Conservation (phyloP, 2,329 filamentous ascomycete genomes). For the Byssochlamys sp. region DNA sequence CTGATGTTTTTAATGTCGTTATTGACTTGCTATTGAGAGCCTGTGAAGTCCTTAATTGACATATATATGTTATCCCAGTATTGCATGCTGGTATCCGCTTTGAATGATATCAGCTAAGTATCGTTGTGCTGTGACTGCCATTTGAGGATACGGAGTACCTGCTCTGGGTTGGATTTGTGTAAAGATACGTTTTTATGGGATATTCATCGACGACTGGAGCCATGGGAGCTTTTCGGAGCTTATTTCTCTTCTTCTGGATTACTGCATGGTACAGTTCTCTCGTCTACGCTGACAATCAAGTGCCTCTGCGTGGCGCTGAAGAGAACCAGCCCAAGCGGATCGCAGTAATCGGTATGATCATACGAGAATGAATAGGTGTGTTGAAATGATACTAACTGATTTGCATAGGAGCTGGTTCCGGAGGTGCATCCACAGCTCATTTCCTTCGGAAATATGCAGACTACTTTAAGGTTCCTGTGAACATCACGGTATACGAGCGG, state of each 20-base stretch:
- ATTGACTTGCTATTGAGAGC: slow-evolving; percentile 4
- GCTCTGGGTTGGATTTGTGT: not conserved
- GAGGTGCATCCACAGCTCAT: slow-evolving; percentile 77
- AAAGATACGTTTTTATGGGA: not conserved
- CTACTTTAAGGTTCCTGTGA: slow-evolving; percentile 50
- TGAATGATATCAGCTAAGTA: not conserved
- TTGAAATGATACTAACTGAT: slow-evolving; percentile 2
- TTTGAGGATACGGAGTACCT: not conserved
- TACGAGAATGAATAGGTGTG: not conserved
- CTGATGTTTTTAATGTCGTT: slow-evolving; percentile 6
- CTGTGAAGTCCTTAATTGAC: not conserved
- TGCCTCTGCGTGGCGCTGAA: slow-evolving; percentile 11
- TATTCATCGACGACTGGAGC: not conserved
- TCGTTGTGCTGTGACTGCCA: not conserved
- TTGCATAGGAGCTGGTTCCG: slow-evolving; percentile 69
- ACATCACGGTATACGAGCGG: slow-evolving; percentile 83
- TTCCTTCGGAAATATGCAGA: slow-evolving; percentile 64
- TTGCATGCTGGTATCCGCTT: not conserved
- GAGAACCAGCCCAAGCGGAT: slow-evolving; percentile 19
- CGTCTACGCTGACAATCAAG: slow-evolving; percentile 15
- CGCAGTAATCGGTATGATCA: slow-evolving; percentile 21
- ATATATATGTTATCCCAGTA: not conserved
- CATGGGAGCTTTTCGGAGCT: not conserved
- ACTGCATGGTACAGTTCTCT: slow-evolving; percentile 5
- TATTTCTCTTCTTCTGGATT: not conserved